These are phyloP conservation scores for Blastobotrys terrestris DNA, from an alignment of 805 yeast species.

Conservation along the genomic window DNA sequence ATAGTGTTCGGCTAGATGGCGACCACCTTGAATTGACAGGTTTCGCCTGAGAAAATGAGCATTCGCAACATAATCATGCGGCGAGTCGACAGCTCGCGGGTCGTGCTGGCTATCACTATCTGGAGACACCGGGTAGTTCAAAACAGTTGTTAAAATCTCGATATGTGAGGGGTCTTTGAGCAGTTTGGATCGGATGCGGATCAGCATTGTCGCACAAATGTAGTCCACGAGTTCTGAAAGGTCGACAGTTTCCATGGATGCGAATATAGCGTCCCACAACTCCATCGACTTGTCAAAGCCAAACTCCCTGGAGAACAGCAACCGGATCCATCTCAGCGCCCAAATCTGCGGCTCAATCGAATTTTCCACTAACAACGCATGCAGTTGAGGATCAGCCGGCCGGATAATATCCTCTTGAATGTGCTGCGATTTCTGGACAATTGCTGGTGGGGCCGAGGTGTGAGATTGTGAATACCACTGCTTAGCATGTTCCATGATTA, in stretches of 20 bases:
- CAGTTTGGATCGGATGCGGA: constrained; percentile 24
- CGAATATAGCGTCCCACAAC: constrained; percentile 34
- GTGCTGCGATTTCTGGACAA: constrained; percentile 26
- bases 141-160: constrained; percentile 11
- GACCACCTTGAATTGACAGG: constrained; percentile 19
- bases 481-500: constrained; percentile 27
- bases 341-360: constrained; percentile 34
- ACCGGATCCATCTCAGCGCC: constrained; percentile 34
- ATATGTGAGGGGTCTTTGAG: background rate
- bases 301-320: constrained; percentile 33
- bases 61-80: constrained; percentile 17
- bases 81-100: constrained; percentile 7
- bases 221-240: constrained; percentile 28
- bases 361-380: constrained; percentile 18
- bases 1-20: constrained; percentile 19
- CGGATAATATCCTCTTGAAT: constrained; percentile 29
- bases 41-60: constrained; percentile 21
- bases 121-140: constrained; percentile 18
- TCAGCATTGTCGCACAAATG: constrained; percentile 30
- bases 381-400: constrained; percentile 27
- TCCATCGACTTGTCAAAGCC: constrained; percentile 22
- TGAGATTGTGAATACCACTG: constrained; percentile 25
- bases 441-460: constrained; percentile 20
- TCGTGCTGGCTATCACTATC: background rate
- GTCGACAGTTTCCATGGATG: constrained; percentile 21